Base-by-base conservation (phyloP, 1,284 basidiomycete species). In the Moesziomyces parantarcticus region DNA sequence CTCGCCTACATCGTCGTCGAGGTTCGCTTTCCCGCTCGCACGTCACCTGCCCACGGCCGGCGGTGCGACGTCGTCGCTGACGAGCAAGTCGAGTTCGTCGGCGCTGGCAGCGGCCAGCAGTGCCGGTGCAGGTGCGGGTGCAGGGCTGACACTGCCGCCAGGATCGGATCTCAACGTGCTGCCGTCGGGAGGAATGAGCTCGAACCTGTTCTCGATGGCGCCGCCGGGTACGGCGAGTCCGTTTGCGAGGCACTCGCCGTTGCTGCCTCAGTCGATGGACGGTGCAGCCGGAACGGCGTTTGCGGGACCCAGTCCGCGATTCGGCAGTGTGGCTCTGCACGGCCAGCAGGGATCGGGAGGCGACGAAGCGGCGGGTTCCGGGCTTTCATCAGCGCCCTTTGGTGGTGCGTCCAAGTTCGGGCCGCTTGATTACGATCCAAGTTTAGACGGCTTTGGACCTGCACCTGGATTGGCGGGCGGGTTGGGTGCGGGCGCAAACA, bases 1-100 rank as follows among this genome's bases (percentile, higher is more conserved):
- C 32, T 75, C 72, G 40, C 72, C 72, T 1, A 75, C 72, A 2
- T 63, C 57, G 26, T 75, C 67, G 11, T 75, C 72, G 3, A 21
- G 72, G 4, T 75, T 75, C 42, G 72, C 72, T 2, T 75, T 75
- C 49, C 72, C 72, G 5, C 57, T 75, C 20, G 72, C 72, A 22
- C 62, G 72, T 13, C 66, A 75, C 7, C 47, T 63, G 21, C 55
- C 69, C 3, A 62, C 49, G 0, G 51, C 58, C 16, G 59, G 41
- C 36, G 43, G 36, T 9, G 40, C 40, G 13, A 20, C 34, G 11
- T 42, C 61, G 8, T 50, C 58, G 18, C 40, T 64, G 21, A 25
- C 60, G 3, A 44, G 26, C 25, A 61, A 57, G 41, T 58, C 68
- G 42, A 58, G 61, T 54, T 46, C 61, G 21, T 55, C 64, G 6